Evolutionary conservation across 164 flowering plant species (phyloP), one percentile per base, ranked within the genome.

Genomic region (Litsea cubeba): DNA sequence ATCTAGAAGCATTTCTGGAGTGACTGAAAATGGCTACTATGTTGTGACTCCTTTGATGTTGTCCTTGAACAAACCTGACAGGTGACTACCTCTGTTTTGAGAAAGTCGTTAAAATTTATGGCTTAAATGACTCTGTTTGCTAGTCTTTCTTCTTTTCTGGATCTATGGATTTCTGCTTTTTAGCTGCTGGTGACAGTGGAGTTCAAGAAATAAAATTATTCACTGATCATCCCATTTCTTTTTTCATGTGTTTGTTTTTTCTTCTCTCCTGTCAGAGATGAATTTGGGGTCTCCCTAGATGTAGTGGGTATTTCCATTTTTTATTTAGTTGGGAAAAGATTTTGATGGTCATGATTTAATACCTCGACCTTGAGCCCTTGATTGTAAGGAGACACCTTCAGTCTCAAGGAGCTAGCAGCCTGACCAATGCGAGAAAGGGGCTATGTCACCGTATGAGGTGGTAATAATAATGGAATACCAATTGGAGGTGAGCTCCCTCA

Each of bases 21-120:
- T 95, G 75, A 90, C 98, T 24, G 97, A 93, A 82, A 95, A 93
- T 85, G 99, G 99, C 62, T 93, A 91, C 82, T 93, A 87, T 75
- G 77, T 95, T 28, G 86, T 95, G 60, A 91, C 95, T 3, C 98
- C 99, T 28, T 85, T 95, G 24, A 68, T 88, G 84, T 96, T 95
- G 12, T 54, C 86, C 63, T 77, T 85, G 28, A 74, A 76, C 30
- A 77, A 84, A 69, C 82, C 88, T 22, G 87, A 84, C 65, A 90
- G 99, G 97, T 93, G 83, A 74, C 62, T 65, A 74, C 57, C 60
- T 51, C 28, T 76, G 50, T 58, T 23, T 40, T n/a, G 30, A 54
- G 6, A 32, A 62, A 7, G 12, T 54, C 2, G 3, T 60, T 18
- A 12, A 58, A 60, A 28, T 57, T 71, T 71, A 57, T n/a, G 10